phyloP scores from a whole-genome alignment of 768 basidiomycete species.

The Xerocomellus intermedius region DNA sequence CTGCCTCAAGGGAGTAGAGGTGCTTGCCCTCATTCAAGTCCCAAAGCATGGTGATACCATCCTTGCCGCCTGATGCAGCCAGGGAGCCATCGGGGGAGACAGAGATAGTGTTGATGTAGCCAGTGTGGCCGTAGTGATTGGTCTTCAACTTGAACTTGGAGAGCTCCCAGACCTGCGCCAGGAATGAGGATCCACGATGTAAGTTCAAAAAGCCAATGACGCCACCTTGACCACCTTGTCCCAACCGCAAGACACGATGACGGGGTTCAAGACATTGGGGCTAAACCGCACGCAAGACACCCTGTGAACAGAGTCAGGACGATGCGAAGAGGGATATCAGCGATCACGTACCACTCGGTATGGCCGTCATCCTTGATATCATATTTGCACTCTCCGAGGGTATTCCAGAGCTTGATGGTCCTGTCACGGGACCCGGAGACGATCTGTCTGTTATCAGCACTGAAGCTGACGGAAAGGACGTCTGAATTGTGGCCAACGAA shows the following conservation, averaged over 20 bases:
- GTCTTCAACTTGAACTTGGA: constrained; percentile 99
- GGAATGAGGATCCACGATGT: constrained; percentile 13
- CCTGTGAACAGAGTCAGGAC: constrained; percentile 43
- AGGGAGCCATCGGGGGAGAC: constrained; percentile 99
- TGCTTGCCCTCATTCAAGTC: constrained; percentile 99
- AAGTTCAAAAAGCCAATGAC: constrained; percentile 3
- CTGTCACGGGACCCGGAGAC: constrained; percentile 97
- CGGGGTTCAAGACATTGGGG: constrained; percentile 95
- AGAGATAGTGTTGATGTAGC: constrained; percentile 98
- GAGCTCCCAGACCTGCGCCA: constrained; percentile 95
- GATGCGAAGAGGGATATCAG: neutral
- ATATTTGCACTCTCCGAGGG: constrained; percentile 99
- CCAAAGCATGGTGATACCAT: constrained; percentile 99
- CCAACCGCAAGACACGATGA: constrained; percentile 99
- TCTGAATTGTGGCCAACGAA: constrained; percentile 99
- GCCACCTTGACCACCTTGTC: constrained; percentile 99
- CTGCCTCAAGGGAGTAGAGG: constrained; percentile 98
- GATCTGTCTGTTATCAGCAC: constrained; percentile 99
- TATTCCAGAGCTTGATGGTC: constrained; percentile 99
- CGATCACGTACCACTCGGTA: constrained; percentile 73
- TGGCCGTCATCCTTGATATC: constrained; percentile 99
- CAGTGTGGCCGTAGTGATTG: constrained; percentile 99
- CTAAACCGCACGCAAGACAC: constrained; percentile 99
- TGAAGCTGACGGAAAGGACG: constrained; percentile 98
- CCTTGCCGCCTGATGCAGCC: constrained; percentile 98